A percentile compares a stretch with the other conserved stretches of the same genome.
These are phyloP conservation scores for Chamaecrista fasciculata DNA, from an alignment of 306 rosid species.

Conservation along the genomic window DNA sequence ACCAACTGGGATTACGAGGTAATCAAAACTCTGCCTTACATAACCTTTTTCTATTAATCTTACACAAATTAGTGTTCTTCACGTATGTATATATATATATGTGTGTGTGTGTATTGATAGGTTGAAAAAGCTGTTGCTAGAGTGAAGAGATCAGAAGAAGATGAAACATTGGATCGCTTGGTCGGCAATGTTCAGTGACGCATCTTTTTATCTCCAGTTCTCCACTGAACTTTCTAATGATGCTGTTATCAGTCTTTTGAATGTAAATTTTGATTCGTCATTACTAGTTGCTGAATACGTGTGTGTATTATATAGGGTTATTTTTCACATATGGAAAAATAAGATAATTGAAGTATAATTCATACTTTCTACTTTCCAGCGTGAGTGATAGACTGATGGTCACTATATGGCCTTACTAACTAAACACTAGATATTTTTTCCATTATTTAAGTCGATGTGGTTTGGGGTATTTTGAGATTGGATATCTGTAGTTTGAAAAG, in stretches of 20 bases:
- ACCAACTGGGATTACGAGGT: constrained; percentile 73
- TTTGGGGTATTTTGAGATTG: no score
- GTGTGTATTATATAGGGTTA: no score
- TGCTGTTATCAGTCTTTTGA: not conserved
- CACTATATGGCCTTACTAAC: no score
- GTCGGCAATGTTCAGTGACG: constrained; percentile 21
- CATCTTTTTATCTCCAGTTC: not conserved
- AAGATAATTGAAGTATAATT: no score
- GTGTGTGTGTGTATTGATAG: constrained; percentile 31
- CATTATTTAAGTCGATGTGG: no score
- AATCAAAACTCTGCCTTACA: not conserved
- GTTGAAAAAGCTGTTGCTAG: constrained; percentile 51
- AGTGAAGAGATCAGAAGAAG: constrained; percentile 44
- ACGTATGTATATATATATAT: not conserved
- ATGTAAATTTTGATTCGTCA: not conserved
- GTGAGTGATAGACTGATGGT: no score
- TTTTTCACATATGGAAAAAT: no score
- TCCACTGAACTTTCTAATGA: not conserved
- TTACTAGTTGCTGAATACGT: not conserved
- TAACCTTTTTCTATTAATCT: not conserved
- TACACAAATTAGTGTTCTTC: not conserved
- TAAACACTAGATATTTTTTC: no score
- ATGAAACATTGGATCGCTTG: constrained; percentile 34
- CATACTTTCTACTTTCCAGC: no score
- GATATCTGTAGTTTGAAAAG: no score